Evolutionary conservation across 106 monocot species (phyloP).

Genomic region (Platanthera guangdongensis): DNA sequence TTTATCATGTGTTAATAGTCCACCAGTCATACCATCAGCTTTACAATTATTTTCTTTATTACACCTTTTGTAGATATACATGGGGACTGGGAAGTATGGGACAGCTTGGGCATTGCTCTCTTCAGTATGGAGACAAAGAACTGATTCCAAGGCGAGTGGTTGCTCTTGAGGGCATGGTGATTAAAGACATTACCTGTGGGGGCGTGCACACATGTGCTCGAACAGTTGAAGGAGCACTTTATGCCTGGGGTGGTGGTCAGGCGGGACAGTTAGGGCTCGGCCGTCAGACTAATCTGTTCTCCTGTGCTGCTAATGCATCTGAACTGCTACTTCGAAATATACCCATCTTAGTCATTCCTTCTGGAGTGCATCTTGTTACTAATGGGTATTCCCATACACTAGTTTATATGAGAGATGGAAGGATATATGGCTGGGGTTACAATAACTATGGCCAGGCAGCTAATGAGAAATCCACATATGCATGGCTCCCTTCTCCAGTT

Average conservation of each 20-base stretch:
- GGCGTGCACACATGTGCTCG: constrained; percentile 85
- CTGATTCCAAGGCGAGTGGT: constrained; percentile 81
- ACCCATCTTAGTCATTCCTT: constrained; percentile 56
- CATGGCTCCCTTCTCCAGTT: constrained; percentile 73
- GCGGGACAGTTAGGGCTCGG: constrained; percentile 78
- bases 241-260: constrained; percentile 94
- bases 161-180: constrained; percentile 49
- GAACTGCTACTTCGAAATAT: constrained; percentile 56
- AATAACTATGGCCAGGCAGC: constrained; percentile 98
- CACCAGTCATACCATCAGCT: background rate
- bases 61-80: constrained; percentile 56
- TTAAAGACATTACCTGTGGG: constrained; percentile 75
- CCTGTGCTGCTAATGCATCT: constrained; percentile 44
- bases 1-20: background rate
- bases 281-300: constrained; percentile 53
- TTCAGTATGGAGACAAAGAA: constrained; percentile 75
- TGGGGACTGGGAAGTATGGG: constrained; percentile 94
- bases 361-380: constrained; percentile 60
- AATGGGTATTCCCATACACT: constrained; percentile 98
- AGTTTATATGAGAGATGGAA: constrained; percentile 65
- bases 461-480: constrained; percentile 80
- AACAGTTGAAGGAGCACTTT: constrained; percentile 64
- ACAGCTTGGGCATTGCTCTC: constrained; percentile 92
- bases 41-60: background rate
- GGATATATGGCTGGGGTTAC: constrained; percentile 96